phyloP scores from a whole-genome alignment of 1,284 basidiomycete species.

The Boletus sp. region DNA sequence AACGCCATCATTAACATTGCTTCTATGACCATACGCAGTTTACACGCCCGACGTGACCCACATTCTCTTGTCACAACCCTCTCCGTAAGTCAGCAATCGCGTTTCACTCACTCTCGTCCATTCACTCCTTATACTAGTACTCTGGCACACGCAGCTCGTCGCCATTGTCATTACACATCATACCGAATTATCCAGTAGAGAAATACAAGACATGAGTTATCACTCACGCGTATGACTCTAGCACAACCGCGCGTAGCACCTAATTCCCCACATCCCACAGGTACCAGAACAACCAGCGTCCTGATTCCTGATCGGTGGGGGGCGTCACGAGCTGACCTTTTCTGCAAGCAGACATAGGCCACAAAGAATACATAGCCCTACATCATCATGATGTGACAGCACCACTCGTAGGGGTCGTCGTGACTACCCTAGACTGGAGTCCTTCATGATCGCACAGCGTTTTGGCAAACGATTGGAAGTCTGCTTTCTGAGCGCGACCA shows the following conservation, averaged over 20 bases:
- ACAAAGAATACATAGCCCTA: neutral
- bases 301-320: slow-evolving; percentile 19
- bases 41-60: neutral
- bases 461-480: slow-evolving; percentile 54
- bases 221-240: slow-evolving; percentile 8
- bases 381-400: slow-evolving; percentile 24
- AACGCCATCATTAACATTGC: neutral
- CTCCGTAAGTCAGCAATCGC: neutral
- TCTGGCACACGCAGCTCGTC: slow-evolving; percentile 9
- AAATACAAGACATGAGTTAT: slow-evolving; percentile 4
- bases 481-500: slow-evolving; percentile 50
- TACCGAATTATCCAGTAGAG: slow-evolving; percentile 21
- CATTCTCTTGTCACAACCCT: too few relatives aligned
- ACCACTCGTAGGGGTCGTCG: slow-evolving; percentile 2
- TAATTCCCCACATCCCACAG: slow-evolving; percentile 25
- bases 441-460: slow-evolving; percentile 42
- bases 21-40: too few relatives aligned
- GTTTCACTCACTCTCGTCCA: slow-evolving; percentile 14
- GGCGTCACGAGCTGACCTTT: slow-evolving; percentile 4
- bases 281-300: slow-evolving; percentile 26
- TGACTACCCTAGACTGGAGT: slow-evolving; percentile 20
- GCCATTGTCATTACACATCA: slow-evolving; percentile 27
- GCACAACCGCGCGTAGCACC: slow-evolving; percentile 8
- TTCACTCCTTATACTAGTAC: slow-evolving; percentile 1
- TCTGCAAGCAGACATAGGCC: slow-evolving; percentile 2